Conservation (phyloP, 305 asterid genomes). For the Rubia tinctorum region DNA sequence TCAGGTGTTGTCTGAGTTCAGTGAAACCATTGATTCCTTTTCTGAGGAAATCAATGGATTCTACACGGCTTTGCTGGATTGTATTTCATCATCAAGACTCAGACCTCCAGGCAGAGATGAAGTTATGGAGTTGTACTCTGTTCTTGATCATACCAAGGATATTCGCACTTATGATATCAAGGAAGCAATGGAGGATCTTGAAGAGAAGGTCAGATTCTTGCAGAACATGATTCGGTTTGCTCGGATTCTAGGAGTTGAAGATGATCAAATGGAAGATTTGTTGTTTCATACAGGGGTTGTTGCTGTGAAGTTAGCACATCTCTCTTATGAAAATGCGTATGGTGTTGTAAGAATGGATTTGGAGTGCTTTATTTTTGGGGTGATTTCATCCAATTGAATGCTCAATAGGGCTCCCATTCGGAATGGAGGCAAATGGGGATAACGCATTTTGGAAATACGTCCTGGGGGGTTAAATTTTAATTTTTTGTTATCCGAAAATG, state of each 20-base stretch:
- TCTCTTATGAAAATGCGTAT: background rate
- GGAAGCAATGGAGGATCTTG: background rate
- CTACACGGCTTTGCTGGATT: background rate
- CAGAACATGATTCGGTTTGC: conserved; percentile 6
- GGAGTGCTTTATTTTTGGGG: no score
- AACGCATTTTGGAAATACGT: no score
- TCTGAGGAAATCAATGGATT: background rate
- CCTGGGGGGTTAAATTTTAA: no score
- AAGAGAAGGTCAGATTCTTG: conserved; percentile 4
- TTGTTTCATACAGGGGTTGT: background rate
- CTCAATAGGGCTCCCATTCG: no score
- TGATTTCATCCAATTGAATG: no score
- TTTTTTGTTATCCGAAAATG: no score
- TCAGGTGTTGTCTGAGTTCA: background rate
- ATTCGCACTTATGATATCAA: background rate
- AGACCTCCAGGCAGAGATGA: conserved; percentile 9
- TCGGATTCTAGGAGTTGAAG: background rate
- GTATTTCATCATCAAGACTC: background rate
- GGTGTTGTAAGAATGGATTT: background rate
- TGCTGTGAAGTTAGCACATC: conserved; percentile 2
- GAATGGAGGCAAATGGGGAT: no score
- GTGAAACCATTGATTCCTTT: background rate
- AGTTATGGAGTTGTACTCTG: background rate
- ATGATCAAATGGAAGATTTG: background rate
- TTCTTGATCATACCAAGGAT: background rate